Conservation (phyloP, 306 rosid species). For the Comarum palustre region DNA sequence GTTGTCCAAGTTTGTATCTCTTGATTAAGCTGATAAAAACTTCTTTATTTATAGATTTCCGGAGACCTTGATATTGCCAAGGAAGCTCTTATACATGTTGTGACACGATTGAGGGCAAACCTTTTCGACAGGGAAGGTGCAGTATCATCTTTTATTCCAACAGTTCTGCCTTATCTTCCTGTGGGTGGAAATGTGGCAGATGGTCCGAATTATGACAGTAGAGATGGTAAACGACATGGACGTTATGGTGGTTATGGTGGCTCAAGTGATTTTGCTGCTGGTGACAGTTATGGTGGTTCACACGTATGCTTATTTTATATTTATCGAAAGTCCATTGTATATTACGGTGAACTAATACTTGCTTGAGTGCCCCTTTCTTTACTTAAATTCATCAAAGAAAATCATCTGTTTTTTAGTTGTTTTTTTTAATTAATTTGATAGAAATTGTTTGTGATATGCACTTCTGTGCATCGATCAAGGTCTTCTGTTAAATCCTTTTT, state of each 20-base stretch:
- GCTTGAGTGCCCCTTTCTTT: background rate
- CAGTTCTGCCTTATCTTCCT: conserved; percentile 81
- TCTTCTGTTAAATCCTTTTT: conserved; percentile 26
- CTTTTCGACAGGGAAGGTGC: conserved; percentile 94
- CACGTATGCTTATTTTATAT: conserved; percentile 50
- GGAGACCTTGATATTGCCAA: conserved; percentile 95
- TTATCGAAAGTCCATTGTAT: background rate
- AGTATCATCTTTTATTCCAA: conserved; percentile 56
- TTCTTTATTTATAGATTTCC: conserved; percentile 49
- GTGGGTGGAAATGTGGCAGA: conserved; percentile 65
- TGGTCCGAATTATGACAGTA: conserved; percentile 63
- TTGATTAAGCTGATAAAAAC: conserved; percentile 21
- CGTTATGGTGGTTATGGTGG: conserved; percentile 83
- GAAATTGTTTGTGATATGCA: background rate
- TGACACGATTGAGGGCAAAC: conserved; percentile 86
- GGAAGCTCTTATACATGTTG: conserved; percentile 93
- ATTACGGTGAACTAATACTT: background rate
- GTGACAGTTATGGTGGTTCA: conserved; percentile 71
- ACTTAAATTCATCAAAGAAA: background rate
- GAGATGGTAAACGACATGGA: conserved; percentile 79
- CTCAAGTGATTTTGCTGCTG: conserved; percentile 60
- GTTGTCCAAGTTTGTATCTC: background rate
- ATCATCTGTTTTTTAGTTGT: background rate
- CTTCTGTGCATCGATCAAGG: background rate
- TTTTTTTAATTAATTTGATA: background rate